Evolutionary conservation across 1,139 yeast species (phyloP).

Genomic region (Saccharomyces hybrid): DNA sequence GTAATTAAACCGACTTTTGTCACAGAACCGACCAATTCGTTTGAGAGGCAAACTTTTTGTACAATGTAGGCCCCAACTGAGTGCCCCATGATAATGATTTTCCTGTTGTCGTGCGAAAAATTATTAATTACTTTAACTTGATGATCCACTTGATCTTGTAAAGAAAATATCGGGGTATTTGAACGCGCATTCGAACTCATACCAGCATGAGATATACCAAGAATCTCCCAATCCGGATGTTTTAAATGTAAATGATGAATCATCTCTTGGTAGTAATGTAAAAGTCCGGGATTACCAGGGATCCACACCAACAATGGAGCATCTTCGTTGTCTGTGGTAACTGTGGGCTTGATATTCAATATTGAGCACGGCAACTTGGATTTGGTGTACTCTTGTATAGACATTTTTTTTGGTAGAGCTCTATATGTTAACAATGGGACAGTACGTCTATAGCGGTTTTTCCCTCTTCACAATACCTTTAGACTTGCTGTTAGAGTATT

Average conservation of each 20-base stretch:
- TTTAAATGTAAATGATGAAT: slow-evolving; percentile 38
- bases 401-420: slow-evolving; percentile 1
- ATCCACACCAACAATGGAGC: slow-evolving; percentile 41
- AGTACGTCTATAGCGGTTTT: too few species aligned
- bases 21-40: slow-evolving; percentile 13
- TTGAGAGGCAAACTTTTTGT: slow-evolving; percentile 38
- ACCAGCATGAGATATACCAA: slow-evolving; percentile 45
- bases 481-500: background rate
- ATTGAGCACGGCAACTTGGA: slow-evolving; percentile 9
- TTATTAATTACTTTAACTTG: slow-evolving; percentile 38
- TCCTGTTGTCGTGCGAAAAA: slow-evolving; percentile 26
- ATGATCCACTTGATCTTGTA: slow-evolving; percentile 48
- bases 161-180: slow-evolving; percentile 30
- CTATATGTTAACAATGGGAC: too few species aligned
- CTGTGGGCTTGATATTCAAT: slow-evolving; percentile 3
- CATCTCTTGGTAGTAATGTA: slow-evolving; percentile 49
- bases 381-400: slow-evolving; percentile 4
- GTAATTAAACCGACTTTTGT: slow-evolving; percentile 45
- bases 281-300: slow-evolving; percentile 66
- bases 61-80: slow-evolving; percentile 54
- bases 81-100: slow-evolving; percentile 48
- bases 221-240: slow-evolving; percentile 42
- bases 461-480: background rate
- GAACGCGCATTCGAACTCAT: slow-evolving; percentile 20
- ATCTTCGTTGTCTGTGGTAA: background rate